A percentile compares a stretch with the other conserved stretches of the same genome.
phyloP scores from a whole-genome alignment of 352 stramenopile species.

The Blastocystis sp. region DNA sequence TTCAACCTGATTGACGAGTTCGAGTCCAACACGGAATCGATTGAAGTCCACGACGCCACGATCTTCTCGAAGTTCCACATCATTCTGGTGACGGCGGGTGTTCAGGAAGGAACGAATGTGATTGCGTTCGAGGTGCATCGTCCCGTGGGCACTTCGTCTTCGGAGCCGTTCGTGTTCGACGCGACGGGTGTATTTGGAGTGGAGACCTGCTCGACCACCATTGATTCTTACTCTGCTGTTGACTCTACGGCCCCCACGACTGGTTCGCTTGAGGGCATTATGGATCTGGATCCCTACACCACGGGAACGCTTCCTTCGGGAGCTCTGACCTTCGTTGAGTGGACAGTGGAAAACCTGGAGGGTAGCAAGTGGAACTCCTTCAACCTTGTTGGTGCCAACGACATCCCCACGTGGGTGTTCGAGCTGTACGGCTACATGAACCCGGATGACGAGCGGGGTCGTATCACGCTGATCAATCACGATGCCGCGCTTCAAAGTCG shows the following conservation, averaged over 20 bases:
- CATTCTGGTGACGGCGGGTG: background rate
- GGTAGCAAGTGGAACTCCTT: background rate
- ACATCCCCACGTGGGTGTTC: background rate
- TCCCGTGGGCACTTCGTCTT: background rate
- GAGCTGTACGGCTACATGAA: background rate
- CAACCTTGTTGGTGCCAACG: background rate
- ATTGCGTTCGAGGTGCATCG: background rate
- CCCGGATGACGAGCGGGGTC: background rate
- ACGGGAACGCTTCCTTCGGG: background rate
- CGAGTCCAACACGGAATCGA: background rate
- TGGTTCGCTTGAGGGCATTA: background rate
- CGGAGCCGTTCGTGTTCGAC: background rate
- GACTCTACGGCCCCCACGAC: background rate
- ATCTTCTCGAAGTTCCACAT: background rate
- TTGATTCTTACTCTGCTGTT: background rate
- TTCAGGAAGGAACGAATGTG: background rate
- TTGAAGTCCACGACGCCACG: background rate
- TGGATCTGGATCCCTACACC: background rate
- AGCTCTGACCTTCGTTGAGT: background rate
- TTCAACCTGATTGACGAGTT: background rate
- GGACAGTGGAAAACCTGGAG: background rate
- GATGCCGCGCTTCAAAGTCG: background rate
- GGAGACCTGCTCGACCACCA: background rate
- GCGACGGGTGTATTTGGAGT: background rate
- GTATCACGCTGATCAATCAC: background rate